These are phyloP conservation scores for Lobulomyces angularis DNA, from an alignment of 192 early-diverging fungal species.

Conservation along the genomic window DNA sequence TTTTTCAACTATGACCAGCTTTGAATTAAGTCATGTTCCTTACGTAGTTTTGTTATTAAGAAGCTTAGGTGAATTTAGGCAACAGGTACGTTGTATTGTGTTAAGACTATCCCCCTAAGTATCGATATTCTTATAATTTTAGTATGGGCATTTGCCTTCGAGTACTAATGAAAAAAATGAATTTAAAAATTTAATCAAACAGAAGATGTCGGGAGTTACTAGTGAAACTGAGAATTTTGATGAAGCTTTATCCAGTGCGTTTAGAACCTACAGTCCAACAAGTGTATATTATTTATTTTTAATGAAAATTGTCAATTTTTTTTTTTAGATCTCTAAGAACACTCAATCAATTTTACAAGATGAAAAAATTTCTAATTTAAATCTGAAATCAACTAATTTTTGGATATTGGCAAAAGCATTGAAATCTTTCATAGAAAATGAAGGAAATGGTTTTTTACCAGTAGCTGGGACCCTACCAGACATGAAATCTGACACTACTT, in stretches of 20 bases:
- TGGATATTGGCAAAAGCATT: slow-evolving; percentile 77
- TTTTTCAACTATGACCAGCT: slow-evolving; percentile 47
- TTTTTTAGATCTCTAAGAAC: slow-evolving; percentile 5
- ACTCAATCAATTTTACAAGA: neutral
- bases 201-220: slow-evolving; percentile 23
- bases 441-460: slow-evolving; percentile 62
- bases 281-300: slow-evolving; percentile 7
- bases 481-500: slow-evolving; percentile 91
- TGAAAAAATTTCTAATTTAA: slow-evolving; percentile 9
- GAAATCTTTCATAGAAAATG: slow-evolving; percentile 61
- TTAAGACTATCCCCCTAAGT: neutral
- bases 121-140: slow-evolving; percentile 18
- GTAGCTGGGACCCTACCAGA: slow-evolving; percentile 80
- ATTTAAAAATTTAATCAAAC: slow-evolving; percentile 48
- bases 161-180: slow-evolving; percentile 48
- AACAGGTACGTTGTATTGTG: slow-evolving; percentile 23
- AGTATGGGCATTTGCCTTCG: slow-evolving; percentile 45
- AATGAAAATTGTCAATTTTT: neutral
- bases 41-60: slow-evolving; percentile 71
- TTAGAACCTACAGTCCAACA: slow-evolving; percentile 46
- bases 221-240: slow-evolving; percentile 71
- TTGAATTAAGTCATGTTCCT: slow-evolving; percentile 71
- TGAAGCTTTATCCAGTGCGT: slow-evolving; percentile 60
- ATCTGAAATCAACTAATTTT: slow-evolving; percentile 47
- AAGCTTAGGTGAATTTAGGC: slow-evolving; percentile 62